These are phyloP conservation scores for Emiliania huxleyi DNA, from an alignment of 78 protist species.

Conservation along the genomic window DNA sequence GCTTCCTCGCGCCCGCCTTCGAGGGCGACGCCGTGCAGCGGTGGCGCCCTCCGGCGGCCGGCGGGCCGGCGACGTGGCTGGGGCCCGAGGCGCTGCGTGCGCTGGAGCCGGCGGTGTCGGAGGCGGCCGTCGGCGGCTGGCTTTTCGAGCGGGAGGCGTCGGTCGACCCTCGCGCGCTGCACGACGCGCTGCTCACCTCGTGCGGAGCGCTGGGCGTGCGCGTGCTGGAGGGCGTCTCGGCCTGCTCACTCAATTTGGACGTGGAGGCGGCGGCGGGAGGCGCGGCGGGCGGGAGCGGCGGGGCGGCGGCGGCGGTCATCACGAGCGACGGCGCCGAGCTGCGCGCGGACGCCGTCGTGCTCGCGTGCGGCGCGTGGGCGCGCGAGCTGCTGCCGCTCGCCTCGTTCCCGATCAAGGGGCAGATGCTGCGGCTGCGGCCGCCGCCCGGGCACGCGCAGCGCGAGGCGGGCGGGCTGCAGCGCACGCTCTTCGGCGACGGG, in stretches of 20 bases:
- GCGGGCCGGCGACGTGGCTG: not conserved
- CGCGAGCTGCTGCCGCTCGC: constrained; percentile 13
- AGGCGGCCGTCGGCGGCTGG: not conserved
- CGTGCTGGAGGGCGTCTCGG: not conserved
- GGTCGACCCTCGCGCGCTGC: not conserved
- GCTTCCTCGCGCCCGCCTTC: not conserved
- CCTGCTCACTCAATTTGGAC: not conserved
- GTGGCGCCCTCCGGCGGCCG: not conserved
- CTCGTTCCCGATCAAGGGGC: not conserved
- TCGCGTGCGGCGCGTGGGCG: not conserved
- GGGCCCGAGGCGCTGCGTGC: not conserved
- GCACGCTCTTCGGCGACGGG: not conserved
- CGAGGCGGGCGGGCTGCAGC: not conserved
- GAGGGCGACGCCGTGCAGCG: not conserved
- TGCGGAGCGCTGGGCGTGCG: not conserved
- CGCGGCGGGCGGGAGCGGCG: not conserved
- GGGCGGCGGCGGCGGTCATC: not conserved
- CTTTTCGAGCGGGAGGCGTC: not conserved
- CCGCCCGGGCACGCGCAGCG: not conserved
- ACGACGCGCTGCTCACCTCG: not conserved
- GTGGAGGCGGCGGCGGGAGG: not conserved
- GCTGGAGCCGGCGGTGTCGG: not conserved
- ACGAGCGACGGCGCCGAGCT: not conserved
- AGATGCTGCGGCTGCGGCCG: not conserved
- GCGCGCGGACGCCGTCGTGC: not conserved